Percentiles rank a stretch among this genome's conserved stretches.
Conservation (phyloP, 176 grass and related monocot species). For the Hyparrhenia diplandra region DNA sequence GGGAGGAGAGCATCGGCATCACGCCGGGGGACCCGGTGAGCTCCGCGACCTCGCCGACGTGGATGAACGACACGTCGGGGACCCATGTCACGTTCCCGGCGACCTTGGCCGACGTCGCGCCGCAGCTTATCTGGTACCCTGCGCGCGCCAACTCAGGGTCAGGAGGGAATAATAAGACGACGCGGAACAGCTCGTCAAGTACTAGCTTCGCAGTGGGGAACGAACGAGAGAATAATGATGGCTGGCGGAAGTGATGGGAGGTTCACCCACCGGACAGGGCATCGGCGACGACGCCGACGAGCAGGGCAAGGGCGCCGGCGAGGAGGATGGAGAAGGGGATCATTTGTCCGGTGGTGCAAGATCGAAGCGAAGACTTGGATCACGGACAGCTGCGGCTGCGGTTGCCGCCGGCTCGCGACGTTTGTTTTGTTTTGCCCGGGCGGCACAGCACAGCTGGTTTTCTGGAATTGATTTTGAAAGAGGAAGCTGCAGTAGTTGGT, state of each 20-base stretch:
- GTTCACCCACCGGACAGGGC: slow-evolving; percentile 21
- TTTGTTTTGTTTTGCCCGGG: slow-evolving; percentile 19
- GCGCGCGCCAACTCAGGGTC: background rate
- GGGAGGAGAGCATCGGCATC: slow-evolving; percentile 40
- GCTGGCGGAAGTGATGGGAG: background rate
- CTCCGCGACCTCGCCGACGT: slow-evolving; percentile 24
- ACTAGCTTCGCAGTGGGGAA: background rate
- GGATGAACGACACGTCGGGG: slow-evolving; percentile 46
- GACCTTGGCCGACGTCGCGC: slow-evolving; percentile 24
- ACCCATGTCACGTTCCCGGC: slow-evolving; percentile 51
- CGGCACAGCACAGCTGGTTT: background rate
- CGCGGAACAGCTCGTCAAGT: no score
- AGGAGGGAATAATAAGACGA: background rate
- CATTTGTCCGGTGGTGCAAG: background rate
- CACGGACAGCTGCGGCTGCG: no score
- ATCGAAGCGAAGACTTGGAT: no score
- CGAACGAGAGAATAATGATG: background rate
- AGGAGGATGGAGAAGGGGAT: slow-evolving; percentile 32
- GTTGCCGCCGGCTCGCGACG: no score
- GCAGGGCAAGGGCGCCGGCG: slow-evolving; percentile 20
- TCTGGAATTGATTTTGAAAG: background rate
- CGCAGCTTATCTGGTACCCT: slow-evolving; percentile 74
- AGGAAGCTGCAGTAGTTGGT: slow-evolving; percentile 9
- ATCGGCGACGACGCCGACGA: background rate
- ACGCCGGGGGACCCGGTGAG: background rate